Base-by-base conservation (phyloP, 192 early-diverging fungal species). In the Backusella morwellensis region DNA sequence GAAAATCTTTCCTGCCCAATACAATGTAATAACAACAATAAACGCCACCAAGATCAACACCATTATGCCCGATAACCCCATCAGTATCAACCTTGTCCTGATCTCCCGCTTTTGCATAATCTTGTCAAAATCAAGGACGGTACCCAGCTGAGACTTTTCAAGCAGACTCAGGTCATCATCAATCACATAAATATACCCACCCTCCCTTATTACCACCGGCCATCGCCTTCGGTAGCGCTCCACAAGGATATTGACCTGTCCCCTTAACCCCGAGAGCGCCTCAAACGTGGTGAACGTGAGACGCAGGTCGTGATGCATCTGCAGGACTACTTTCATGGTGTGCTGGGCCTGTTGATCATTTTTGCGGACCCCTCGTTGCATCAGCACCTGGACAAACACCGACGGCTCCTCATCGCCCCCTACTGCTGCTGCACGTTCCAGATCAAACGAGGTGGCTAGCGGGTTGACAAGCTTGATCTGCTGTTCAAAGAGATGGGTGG, bases 331-430 rank as follows among this genome's bases (percentile, higher is more conserved):
- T 0, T 50, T 26, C 44, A 72, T 50, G 40, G 42, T 44, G 14
- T 34, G 3, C 12, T 50, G 70, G 15, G 29, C 32, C 6, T 72
- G 26, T 26, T 72, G 26, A n/a, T 72, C 29, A 29, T 72, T 72
- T 14, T 44, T 50, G 29, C 44, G 35, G 7, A 72, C 44, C 4
- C 70, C 70, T 19, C 70, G 40, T 7, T 72, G 70, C 44, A 72
- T 50, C 11, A 72, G 42, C 6, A 72, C 41, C 26, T 72, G 70
- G 0, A 72, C 70, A 72, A 72, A 72, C 17, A 50, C 41, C 11
- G 70, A 72, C 5, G 70, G 70, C 0, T 23, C 23, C 1, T 50
- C 41, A 2, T 72, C 70, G 0, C 15, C n/a, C 11, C 41, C 17
- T 26, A 26, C 41, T 23, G 70, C 21, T 11, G 29, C 42, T 11